Evolutionary conservation across 164 flowering plant genomes (phyloP).

Genomic region (Buxus sempervirens): DNA sequence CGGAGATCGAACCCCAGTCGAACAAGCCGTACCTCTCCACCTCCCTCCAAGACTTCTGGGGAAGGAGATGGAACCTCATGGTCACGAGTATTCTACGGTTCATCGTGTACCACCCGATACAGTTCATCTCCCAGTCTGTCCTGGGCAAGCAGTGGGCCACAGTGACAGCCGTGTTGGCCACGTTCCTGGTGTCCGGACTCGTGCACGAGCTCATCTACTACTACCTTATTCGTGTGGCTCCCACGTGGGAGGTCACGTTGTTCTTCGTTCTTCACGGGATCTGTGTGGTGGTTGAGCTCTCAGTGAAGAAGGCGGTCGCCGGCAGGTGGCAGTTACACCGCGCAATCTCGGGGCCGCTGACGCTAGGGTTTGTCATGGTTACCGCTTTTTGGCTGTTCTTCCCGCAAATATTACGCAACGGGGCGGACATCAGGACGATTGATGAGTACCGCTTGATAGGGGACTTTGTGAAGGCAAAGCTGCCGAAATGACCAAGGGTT

Average conservation of each 20-base stretch:
- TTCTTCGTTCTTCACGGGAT: conserved; percentile 24
- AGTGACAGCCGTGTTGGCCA: conserved; percentile 6
- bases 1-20: conserved; percentile 19
- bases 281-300: conserved; percentile 10
- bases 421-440: conserved; percentile 24
- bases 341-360: conserved; percentile 17
- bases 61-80: conserved; percentile 25
- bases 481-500: too few species aligned
- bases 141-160: background rate
- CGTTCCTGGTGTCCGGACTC: conserved; percentile 20
- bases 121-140: background rate
- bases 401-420: conserved; percentile 36
- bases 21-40: conserved; percentile 18
- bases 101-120: conserved; percentile 15
- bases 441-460: conserved; percentile 3
- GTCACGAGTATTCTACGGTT: conserved; percentile 19
- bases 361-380: conserved; percentile 35
- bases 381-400: conserved; percentile 45
- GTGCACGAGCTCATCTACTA: conserved; percentile 25
- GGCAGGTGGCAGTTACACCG: conserved; percentile 11
- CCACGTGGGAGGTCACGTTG: conserved; percentile 23
- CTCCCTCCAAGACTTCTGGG: conserved; percentile 27
- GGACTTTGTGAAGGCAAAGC: background rate
- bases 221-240: conserved; percentile 1
- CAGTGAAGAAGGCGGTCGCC: conserved; percentile 1